Base-by-base conservation (phyloP, 1,139 yeast genomes). In the Blastobotrys petasosporus region DNA sequence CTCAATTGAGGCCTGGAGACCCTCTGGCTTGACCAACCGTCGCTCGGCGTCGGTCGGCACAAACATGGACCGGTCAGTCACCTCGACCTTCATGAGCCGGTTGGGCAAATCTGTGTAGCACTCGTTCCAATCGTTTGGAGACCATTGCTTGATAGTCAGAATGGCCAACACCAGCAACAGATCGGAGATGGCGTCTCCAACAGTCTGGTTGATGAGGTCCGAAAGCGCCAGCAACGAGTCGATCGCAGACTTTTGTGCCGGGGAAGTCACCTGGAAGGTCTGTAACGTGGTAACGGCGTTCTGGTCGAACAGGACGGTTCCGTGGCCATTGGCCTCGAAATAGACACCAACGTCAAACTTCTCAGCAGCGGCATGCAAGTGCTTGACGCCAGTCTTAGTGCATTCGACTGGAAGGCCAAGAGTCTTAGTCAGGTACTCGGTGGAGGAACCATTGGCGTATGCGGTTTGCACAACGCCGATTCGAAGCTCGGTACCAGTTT, bases 251-350 rank as follows among this genome's bases (percentile, higher is more conserved):
- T 63, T 60, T 41, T 68, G 68, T 20, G 70, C 66, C 5, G 67
- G 67, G 3, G 65, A 58, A 15, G 63, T 52, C 8, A 62, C 65
- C 53, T 60, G 61, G 51, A 54, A 58, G 17, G 58, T 52, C 42
- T 55, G 64, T 42, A 64, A 62, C 38, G 50, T 32, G 59, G 64
- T 53, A 71, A 76, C 47, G 76, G 71, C 86, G 15, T 74, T 74
- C 0, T 76, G 73, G 5, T 85, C 78, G 62, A 92, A 94, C 16
- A 88, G 70, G 3, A 92, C 95, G 0, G 99, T 94, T 11, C 99
- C 99, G 60, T 92, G 99, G n/a, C 99, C 99, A 62, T 92, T 92
- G 44, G 99, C 98, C 70, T 92, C 99, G 59, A 92, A 92, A 66
- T 94, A 92, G 17, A 92, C 81, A 20, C 98, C 98, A 53, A 92